Conservation (phyloP, 78 protist genomes). For the Anaeramoeba flamelloides region DNA sequence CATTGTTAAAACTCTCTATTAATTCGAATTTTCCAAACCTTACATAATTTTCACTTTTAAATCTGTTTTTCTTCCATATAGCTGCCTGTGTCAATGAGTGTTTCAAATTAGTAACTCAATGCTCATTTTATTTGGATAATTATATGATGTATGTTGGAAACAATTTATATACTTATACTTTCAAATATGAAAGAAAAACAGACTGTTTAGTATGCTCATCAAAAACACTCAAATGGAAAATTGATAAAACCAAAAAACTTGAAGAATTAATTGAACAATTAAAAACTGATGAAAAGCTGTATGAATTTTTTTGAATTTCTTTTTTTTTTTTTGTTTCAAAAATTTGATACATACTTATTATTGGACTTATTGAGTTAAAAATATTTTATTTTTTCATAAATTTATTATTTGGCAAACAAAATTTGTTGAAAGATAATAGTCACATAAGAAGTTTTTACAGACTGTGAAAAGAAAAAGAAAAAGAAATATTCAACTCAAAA, state of each 20-base stretch:
- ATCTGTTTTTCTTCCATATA: not conserved
- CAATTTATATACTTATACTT: slow-evolving; percentile 4
- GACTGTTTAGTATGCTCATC: slow-evolving; percentile 1
- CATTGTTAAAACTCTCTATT: not conserved
- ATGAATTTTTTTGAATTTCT: not conserved
- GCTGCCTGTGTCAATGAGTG: slow-evolving; percentile 71
- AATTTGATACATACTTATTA: too few species aligned
- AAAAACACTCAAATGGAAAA: not conserved
- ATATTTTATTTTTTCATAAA: too few species aligned
- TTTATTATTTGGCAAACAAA: too few species aligned
- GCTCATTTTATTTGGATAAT: slow-evolving; percentile 1
- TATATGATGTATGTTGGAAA: not conserved
- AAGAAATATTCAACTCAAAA: too few species aligned
- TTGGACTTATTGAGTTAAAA: too few species aligned
- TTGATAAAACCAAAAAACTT: not conserved
- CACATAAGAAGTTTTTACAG: too few species aligned
- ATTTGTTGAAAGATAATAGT: too few species aligned
- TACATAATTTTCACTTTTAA: too few species aligned
- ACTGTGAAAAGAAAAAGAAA: too few species aligned
- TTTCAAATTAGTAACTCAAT: slow-evolving; percentile 60
- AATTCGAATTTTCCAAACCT: not conserved
- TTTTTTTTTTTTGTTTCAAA: not conserved
- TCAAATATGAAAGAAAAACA: slow-evolving; percentile 1
- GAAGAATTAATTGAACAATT: not conserved
- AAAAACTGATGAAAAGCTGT: not conserved